Conservation (phyloP, 163 green algal species). For the Scenedesmus sp. region DNA sequence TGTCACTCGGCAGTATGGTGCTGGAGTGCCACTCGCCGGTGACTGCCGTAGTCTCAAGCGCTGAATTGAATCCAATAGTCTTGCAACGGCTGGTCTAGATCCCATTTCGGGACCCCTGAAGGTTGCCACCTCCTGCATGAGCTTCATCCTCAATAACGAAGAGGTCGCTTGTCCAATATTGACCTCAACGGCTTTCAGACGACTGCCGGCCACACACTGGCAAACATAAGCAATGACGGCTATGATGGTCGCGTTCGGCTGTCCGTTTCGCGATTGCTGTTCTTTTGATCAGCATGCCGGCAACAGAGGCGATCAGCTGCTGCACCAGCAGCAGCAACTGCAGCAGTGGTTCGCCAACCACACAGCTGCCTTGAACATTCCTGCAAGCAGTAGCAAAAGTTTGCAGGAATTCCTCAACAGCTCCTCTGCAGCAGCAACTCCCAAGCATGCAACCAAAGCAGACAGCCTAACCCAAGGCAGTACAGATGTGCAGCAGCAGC, state of each 20-base stretch:
- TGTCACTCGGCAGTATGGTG: background rate
- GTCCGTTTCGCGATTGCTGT: background rate
- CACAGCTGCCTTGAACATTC: background rate
- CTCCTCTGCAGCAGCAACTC: background rate
- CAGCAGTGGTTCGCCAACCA: background rate
- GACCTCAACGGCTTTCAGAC: background rate
- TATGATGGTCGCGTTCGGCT: background rate
- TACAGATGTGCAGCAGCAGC: background rate
- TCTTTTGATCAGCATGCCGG: background rate
- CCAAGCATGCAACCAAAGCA: background rate
- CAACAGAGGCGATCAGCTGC: background rate
- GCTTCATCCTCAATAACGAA: background rate
- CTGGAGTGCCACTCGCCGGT: background rate
- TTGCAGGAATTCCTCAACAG: background rate
- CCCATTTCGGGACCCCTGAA: background rate
- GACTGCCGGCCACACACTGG: background rate
- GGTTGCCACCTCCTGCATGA: background rate
- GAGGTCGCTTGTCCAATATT: slow-evolving; percentile 1
- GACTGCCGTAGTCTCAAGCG: background rate
- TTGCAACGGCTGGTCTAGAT: background rate
- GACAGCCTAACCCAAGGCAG: background rate
- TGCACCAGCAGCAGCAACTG: slow-evolving; percentile 17
- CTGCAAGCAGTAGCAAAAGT: slow-evolving; percentile 24
- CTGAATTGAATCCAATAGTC: background rate
- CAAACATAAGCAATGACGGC: background rate